Evolutionary conservation across 192 early-diverging fungal genomes (phyloP).

Genomic region (Phycomyces blakesleeanus): DNA sequence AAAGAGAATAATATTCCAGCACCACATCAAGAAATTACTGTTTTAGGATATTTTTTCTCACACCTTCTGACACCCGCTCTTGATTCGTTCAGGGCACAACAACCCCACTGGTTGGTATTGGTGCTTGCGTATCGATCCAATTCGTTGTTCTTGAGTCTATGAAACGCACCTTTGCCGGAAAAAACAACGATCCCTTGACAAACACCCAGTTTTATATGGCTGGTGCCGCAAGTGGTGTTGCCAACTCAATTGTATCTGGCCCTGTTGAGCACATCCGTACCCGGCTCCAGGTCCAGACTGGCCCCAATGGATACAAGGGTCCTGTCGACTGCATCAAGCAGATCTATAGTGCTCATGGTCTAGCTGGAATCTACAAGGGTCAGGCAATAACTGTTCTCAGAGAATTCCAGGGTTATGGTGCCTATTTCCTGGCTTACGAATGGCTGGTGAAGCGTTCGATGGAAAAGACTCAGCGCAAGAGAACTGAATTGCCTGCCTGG

Average conservation of each 20-base stretch:
- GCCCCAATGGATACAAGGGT: constrained; percentile 54
- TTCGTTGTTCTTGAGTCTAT: constrained; percentile 85
- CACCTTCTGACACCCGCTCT: neutral
- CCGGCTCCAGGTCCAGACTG: constrained; percentile 89
- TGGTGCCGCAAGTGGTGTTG: constrained; percentile 82
- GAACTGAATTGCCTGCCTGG: constrained; percentile 70
- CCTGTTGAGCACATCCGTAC: constrained; percentile 97
- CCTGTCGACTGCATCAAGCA: constrained; percentile 83
- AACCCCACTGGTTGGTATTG: constrained; percentile 90
- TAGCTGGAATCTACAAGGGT: constrained; percentile 85
- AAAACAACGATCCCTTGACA: constrained; percentile 60
- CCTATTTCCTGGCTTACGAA: constrained; percentile 94
- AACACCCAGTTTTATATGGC: constrained; percentile 80
- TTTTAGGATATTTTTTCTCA: constrained; percentile 18
- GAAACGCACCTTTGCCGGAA: constrained; percentile 71
- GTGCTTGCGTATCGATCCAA: constrained; percentile 97
- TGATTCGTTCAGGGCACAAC: constrained; percentile 63
- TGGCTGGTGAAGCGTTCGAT: constrained; percentile 79
- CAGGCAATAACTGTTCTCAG: constrained; percentile 81
- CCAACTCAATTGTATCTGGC: constrained; percentile 85
- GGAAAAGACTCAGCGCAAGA: constrained; percentile 48
- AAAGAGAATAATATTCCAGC: constrained; percentile 1
- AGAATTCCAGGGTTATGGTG: constrained; percentile 91
- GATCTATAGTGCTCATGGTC: constrained; percentile 72
- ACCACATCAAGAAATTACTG: constrained; percentile 4